Conservation (phyloP, 1,139 yeast species). For the Debaryomycetaceae sp. region DNA sequence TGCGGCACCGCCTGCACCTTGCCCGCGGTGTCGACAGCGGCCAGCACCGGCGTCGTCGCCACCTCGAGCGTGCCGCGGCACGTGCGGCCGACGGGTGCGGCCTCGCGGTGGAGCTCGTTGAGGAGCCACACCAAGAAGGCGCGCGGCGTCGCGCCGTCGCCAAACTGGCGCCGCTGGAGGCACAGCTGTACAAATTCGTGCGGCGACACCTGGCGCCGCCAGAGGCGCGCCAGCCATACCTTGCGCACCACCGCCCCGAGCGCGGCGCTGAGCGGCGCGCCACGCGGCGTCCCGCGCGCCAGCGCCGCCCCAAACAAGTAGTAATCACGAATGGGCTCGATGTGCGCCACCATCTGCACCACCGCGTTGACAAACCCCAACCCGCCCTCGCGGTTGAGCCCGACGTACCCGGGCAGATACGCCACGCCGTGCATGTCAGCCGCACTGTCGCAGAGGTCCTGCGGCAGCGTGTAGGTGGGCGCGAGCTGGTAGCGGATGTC, state of each 20-base stretch:
- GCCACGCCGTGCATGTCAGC: constrained; percentile 21
- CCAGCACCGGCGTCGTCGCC: constrained; percentile 19
- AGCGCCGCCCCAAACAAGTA: constrained; percentile 25
- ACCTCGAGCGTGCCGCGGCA: constrained; percentile 54
- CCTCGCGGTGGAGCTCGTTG: constrained; percentile 35
- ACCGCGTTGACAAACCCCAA: constrained; percentile 54
- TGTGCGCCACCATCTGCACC: constrained; percentile 54
- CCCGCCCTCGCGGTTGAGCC: constrained; percentile 50
- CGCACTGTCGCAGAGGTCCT: constrained; percentile 41
- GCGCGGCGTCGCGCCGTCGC: constrained; percentile 30
- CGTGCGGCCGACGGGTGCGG: constrained; percentile 15
- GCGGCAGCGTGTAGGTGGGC: constrained; percentile 43
- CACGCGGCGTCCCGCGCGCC: constrained; percentile 22
- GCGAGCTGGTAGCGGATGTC: constrained; percentile 51
- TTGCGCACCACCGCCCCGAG: constrained; percentile 49
- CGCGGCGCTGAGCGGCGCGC: too few relatives aligned
- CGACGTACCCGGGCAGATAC: constrained; percentile 63
- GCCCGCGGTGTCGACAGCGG: constrained; percentile 15
- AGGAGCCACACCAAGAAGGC: constrained; percentile 66
- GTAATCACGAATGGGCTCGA: constrained; percentile 47
- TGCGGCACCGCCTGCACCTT: constrained; percentile 20
- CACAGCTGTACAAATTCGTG: constrained; percentile 46
- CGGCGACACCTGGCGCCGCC: constrained; percentile 62
- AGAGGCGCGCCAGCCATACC: constrained; percentile 59
- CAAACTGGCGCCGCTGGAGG: constrained; percentile 33